Base-by-base conservation (phyloP, 2,329 filamentous ascomycete species). In the Fusarium concolor region DNA sequence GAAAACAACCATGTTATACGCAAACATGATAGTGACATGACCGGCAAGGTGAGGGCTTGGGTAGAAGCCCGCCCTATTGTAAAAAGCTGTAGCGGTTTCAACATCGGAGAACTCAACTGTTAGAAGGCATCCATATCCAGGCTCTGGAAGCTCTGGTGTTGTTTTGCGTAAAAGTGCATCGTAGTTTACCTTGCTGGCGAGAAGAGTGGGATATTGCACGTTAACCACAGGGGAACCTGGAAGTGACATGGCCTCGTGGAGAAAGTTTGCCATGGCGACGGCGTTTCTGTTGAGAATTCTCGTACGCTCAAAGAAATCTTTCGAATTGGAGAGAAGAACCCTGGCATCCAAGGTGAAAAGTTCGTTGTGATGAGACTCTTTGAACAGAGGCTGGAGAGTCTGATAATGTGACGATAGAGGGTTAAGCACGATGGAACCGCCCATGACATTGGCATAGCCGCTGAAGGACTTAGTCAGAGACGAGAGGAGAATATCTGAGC, bases 401-500 rank as follows among this genome's bases (percentile, higher is more conserved):
- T 62, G 8, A 70, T 86, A 82, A 54, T 80, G 76, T 4, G 72
- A 64, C 1, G 82, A 84, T 5, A 78, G 70, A 0, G 84, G 84
- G 70, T 85, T 86, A 39, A 88, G 77, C 39, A 83, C 79, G 18
- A 81, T 68, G 50, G 81, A 83, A n/a, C 83, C 86, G 33, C 78
- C 85, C 78, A 88, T 83, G 46, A 85, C 83, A 68, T 89, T 81
- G 22, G 85, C 81, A 61, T 83, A 83, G 17, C 87, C 87, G 62
- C 78, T 86, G 71, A 90, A 89, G 3, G 81, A 81, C 74, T 89
- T 89, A n/a, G 86, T 88, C 17, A 88, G 77, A 24, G 82, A 85
- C 0, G 83, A 83, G 17, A 86, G 67, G 29, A 89, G 62, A 1
- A 87, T 73, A 65, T 89, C 86, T 3, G 82, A 81, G 0, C 79